phyloP scores from a whole-genome alignment of 371 early-diverging fungal genomes.

The Batrachochytrium dendrobatidis region DNA sequence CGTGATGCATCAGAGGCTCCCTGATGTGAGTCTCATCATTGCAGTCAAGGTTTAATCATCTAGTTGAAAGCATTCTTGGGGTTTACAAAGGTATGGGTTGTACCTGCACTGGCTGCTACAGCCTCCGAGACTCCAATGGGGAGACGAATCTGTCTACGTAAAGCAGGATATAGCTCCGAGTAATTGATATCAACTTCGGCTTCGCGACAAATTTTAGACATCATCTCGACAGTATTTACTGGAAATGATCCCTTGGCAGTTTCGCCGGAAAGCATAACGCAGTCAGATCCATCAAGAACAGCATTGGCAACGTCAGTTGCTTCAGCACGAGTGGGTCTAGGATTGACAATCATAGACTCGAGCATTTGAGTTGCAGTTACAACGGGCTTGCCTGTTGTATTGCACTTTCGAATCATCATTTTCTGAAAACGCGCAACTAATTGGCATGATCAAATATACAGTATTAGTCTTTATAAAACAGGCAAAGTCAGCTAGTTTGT shows the following conservation, averaged over 20 bases:
- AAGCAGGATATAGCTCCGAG: constrained; percentile 39
- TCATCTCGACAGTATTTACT: constrained; percentile 36
- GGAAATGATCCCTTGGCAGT: constrained; percentile 79
- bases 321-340: constrained; percentile 97
- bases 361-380: constrained; percentile 98
- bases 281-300: constrained; percentile 92
- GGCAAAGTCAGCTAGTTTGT: not conserved
- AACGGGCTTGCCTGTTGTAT: constrained; percentile 90
- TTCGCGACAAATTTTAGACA: constrained; percentile 44
- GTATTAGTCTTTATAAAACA: not conserved
- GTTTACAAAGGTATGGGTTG: too few species aligned
- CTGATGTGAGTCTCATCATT: too few species aligned
- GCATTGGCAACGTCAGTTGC: constrained; percentile 98
- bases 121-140: constrained; percentile 35
- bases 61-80: too few species aligned
- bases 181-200: constrained; percentile 47
- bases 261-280: constrained; percentile 98
- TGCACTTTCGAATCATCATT: constrained; percentile 93
- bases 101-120: constrained; percentile 37
- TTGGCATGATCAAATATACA: constrained; percentile 49
- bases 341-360: constrained; percentile 94
- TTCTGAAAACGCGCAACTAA: constrained; percentile 79
- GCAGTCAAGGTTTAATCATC: too few species aligned
- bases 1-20: too few species aligned
- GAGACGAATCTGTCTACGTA: constrained; percentile 29